Percentiles rank a stretch among this genome's conserved stretches.
Conservation (phyloP, 2,329 filamentous ascomycete species). For the Lasiodiplodia sp. region DNA sequence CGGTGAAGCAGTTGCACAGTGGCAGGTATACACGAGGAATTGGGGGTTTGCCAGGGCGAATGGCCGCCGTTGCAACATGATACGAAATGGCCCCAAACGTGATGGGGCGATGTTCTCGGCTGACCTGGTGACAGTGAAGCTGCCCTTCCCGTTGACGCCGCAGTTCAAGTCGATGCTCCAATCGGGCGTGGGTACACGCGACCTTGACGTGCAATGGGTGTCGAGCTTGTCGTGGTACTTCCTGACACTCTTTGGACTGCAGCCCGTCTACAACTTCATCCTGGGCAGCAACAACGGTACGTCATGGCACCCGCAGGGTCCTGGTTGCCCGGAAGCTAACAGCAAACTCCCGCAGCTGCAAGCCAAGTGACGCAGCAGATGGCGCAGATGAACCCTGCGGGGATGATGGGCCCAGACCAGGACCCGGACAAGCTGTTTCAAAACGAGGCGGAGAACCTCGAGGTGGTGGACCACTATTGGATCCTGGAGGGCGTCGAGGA, state of each 20-base stretch:
- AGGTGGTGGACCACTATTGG: conserved; percentile 92
- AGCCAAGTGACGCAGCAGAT: conserved; percentile 90
- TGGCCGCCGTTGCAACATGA: background rate
- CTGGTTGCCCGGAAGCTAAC: conserved; percentile 25
- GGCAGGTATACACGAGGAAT: background rate
- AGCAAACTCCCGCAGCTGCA: conserved; percentile 66
- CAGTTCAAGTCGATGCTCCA: conserved; percentile 99
- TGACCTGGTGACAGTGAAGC: conserved; percentile 71
- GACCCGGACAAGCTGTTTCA: conserved; percentile 96
- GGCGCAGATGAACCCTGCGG: conserved; percentile 75
- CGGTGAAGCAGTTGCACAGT: background rate
- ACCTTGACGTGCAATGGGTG: conserved; percentile 98
- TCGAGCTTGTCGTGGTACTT: conserved; percentile 99
- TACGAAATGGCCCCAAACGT: background rate
- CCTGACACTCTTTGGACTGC: conserved; percentile 92
- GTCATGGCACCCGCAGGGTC: conserved; percentile 41
- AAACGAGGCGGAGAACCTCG: conserved; percentile 91
- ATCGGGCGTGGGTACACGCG: conserved; percentile 91
- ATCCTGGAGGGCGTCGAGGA: conserved; percentile 89
- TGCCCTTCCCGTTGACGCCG: conserved; percentile 95
- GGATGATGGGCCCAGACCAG: conserved; percentile 90
- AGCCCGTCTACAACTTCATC: conserved; percentile 97
- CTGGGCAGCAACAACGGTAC: conserved; percentile 94
- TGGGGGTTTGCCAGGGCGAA: background rate
- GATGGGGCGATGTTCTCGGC: background rate